Conservation (phyloP, 148 eudicot species). For the Amaranthus hypochondriacus region DNA sequence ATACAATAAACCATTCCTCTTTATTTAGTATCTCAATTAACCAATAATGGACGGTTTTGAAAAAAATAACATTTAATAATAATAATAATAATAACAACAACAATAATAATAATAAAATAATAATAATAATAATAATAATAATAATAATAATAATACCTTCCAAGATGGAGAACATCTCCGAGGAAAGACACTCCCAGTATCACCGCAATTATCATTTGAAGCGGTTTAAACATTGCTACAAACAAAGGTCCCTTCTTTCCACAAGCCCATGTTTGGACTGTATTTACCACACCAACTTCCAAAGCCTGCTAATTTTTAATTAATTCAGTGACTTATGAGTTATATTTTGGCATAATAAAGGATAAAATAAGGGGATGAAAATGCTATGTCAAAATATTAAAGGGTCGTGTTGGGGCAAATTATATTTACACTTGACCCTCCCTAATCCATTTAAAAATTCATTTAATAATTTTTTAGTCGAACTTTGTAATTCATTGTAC, state of each 20-base stretch:
- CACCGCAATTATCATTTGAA: constrained; percentile 32
- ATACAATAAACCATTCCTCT: background rate
- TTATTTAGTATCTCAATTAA: too few relatives aligned
- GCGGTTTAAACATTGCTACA: constrained; percentile 31
- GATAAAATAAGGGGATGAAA: background rate
- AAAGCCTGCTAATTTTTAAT: constrained; percentile 7
- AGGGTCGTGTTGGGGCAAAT: too few relatives aligned
- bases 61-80: too few relatives aligned
- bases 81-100: too few relatives aligned
- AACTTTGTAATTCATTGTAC: too few relatives aligned
- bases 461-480: too few relatives aligned
- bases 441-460: too few relatives aligned
- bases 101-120: background rate
- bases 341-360: too few relatives aligned
- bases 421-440: too few relatives aligned
- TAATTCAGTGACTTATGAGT: background rate
- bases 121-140: too few relatives aligned
- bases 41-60: too few relatives aligned
- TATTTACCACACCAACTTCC: constrained; percentile 17
- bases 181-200: constrained; percentile 26
- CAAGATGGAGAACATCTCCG: constrained; percentile 20
- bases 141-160: constrained; percentile 17
- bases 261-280: constrained; percentile 26
- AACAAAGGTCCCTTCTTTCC: constrained; percentile 31
- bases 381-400: too few relatives aligned